Percentiles rank a stretch among this genome's conserved stretches.
Conservation (phyloP, 78 protist genomes). For the Dictyostelium discoideum region dicty_2.7 NC_007091.3:2756001-2756500, state of each 20-base stretch:
- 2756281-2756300: background rate
- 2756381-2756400: too few species aligned
- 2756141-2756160: background rate
- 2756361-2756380: background rate
- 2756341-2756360: background rate
- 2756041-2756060: background rate
- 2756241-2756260: background rate
- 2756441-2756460: background rate
- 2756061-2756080: background rate
- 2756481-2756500: background rate
- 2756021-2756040: background rate
- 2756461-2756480: background rate
- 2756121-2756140: background rate
- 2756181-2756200: background rate
- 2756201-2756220: background rate
- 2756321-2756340: background rate
- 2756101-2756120: background rate
- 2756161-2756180: background rate
- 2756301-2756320: background rate
- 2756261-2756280: background rate
- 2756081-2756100: background rate
- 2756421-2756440: too few species aligned
- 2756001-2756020: background rate
- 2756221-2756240: background rate
- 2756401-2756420: too few species aligned